Evolutionary conservation across 352 stramenopile genomes (phyloP), one percentile per base, ranked within the genome.

Genomic region (Globisporangium echinulatum): DNA sequence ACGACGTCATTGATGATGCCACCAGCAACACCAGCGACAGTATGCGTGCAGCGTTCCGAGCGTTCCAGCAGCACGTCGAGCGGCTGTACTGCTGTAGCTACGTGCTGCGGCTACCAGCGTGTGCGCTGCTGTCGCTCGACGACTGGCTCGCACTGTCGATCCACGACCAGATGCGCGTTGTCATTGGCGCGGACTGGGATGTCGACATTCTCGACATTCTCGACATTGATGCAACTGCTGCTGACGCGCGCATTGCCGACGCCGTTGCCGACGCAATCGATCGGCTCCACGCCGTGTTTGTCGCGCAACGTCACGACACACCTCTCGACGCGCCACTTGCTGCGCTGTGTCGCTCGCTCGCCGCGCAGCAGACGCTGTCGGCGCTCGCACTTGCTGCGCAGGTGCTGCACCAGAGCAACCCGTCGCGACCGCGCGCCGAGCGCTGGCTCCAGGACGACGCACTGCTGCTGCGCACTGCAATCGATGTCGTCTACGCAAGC

Each of bases 361-460:
- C 68, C 14, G 44, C 58, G 2, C 71, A 68, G 43, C 61, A 58
- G 8, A 80, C 69, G 17, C 56, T 82, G 8, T 5, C 48, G 14
- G 67, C 53, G 49, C 50, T 91, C 0, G 66, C 76, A n/a, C 56
- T 89, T 19, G 81, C 69, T 50, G 73, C 82, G 4, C 70, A 79
- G 40, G 46, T 92, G 10, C 76, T 92, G 38, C 64, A 90, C 46
- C 64, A 72, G 1, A 90, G 82, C 56, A 88, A 87, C 53, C 77
- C 82, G 44, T 79, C 77, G 11, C 74, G 82, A 43, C 53, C 64
- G 4, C 14, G 61, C 4, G 42, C 42, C 1, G 61, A 73, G 36
- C 71, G 82, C 1, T 92, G 74, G 78, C 88, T 92, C 50, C 82
- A 92, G 50, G 75, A 69, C 44, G 68, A 92, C 53, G 56, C 64